Percentiles rank a stretch among this genome's conserved stretches.
Evolutionary conservation across 192 early-diverging fungal species (phyloP).

Genomic region (Podila verticillata): DNA sequence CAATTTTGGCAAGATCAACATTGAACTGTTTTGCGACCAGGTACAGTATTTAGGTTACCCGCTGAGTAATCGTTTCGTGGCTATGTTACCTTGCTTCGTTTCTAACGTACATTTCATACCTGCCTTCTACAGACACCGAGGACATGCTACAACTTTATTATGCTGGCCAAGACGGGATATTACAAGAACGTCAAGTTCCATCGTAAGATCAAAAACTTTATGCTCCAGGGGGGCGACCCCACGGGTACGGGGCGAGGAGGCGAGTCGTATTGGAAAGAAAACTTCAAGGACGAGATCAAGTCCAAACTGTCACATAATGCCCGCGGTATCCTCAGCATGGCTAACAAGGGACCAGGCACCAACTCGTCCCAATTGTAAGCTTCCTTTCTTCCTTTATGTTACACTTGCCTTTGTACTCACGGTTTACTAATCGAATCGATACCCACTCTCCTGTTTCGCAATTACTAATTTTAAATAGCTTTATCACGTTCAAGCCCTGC

Average conservation of each 20-base stretch:
- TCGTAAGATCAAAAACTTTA: conserved; percentile 91
- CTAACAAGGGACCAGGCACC: conserved; percentile 92
- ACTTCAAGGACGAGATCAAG: conserved; percentile 77
- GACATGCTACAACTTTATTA: conserved; percentile 93
- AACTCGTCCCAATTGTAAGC: conserved; percentile 85
- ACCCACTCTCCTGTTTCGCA: too few species aligned
- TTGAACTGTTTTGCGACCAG: conserved; percentile 84
- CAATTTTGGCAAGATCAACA: conserved; percentile 82
- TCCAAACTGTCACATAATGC: conserved; percentile 77
- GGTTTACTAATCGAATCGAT: too few species aligned
- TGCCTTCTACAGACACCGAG: conserved; percentile 66
- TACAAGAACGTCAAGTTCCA: conserved; percentile 90
- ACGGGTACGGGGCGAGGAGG: conserved; percentile 94
- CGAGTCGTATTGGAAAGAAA: conserved; percentile 71
- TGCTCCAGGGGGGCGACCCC: conserved; percentile 98
- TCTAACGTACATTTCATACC: too few species aligned
- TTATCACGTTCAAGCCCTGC: conserved; percentile 74
- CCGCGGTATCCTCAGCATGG: conserved; percentile 93
- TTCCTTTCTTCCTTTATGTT: neutral
- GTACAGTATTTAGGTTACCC: conserved; percentile 27
- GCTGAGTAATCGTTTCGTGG: neutral
- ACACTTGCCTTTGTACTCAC: too few species aligned
- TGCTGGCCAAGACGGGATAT: conserved; percentile 85
- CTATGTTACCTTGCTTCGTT: too few species aligned
- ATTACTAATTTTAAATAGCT: too few species aligned